Conservation (phyloP, 805 yeast genomes). For the Lachancea sp. region DNA sequence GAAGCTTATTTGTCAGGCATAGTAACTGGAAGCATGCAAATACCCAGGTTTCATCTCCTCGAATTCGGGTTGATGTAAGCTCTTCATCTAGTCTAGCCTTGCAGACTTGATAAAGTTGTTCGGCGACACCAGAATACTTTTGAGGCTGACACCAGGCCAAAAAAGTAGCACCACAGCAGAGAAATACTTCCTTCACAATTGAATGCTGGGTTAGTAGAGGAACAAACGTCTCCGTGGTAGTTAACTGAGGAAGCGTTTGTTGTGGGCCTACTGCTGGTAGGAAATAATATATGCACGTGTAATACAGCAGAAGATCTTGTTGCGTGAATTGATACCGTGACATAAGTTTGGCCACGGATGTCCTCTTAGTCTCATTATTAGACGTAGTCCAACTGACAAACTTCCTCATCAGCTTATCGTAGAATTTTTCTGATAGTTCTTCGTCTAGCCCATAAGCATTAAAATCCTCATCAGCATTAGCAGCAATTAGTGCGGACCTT, state of each 20-base stretch:
- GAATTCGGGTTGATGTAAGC: slow-evolving; percentile 8
- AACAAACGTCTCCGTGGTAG: slow-evolving; percentile 17
- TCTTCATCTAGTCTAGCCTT: slow-evolving; percentile 10
- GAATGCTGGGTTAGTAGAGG: slow-evolving; percentile 16
- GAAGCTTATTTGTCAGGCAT: slow-evolving; percentile 16
- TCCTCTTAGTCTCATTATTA: background rate
- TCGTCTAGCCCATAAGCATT: slow-evolving; percentile 10
- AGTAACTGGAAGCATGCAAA: slow-evolving; percentile 18
- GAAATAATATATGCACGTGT: slow-evolving; percentile 17
- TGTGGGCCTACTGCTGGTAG: slow-evolving; percentile 21
- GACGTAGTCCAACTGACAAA: slow-evolving; percentile 9
- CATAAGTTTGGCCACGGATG: slow-evolving; percentile 3
- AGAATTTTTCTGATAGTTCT: slow-evolving; percentile 9
- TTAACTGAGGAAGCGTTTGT: slow-evolving; percentile 16
- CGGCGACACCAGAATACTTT: slow-evolving; percentile 15
- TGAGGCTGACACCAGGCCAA: slow-evolving; percentile 20
- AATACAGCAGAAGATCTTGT: slow-evolving; percentile 15
- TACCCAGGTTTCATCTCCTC: slow-evolving; percentile 20
- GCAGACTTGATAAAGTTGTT: slow-evolving; percentile 15
- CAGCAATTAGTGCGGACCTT: background rate
- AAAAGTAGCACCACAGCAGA: slow-evolving; percentile 21
- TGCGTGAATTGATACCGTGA: slow-evolving; percentile 10
- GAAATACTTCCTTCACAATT: slow-evolving; percentile 15
- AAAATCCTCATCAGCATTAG: slow-evolving; percentile 8
- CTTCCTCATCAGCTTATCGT: slow-evolving; percentile 8